These are phyloP conservation scores for Noccaea caerulescens DNA, from an alignment of 345 rosid genomes.

Conservation along the genomic window DNA sequence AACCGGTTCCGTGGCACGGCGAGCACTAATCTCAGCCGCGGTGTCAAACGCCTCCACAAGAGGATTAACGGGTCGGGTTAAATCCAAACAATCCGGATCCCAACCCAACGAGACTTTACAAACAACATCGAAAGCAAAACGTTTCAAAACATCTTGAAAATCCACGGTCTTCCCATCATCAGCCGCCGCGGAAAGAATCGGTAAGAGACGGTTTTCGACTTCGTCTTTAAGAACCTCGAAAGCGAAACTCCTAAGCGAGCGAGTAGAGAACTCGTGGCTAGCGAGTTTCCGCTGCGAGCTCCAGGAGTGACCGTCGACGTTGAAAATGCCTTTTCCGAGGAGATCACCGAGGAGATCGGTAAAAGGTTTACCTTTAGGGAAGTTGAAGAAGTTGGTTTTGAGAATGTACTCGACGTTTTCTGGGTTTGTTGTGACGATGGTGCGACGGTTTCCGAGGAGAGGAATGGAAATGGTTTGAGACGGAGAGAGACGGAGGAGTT, in stretches of 20 bases:
- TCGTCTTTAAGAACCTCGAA: slow-evolving; percentile 52
- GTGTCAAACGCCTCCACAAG: slow-evolving; percentile 64
- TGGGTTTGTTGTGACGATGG: slow-evolving; percentile 60
- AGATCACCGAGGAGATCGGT: slow-evolving; percentile 64
- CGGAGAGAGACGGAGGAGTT: slow-evolving; percentile 32
- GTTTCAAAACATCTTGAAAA: slow-evolving; percentile 63
- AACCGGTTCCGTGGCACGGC: slow-evolving; percentile 60
- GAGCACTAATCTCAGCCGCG: slow-evolving; percentile 66
- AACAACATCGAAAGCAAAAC: slow-evolving; percentile 69
- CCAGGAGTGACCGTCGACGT: slow-evolving; percentile 71
- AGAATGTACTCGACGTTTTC: slow-evolving; percentile 66
- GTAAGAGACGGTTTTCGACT: slow-evolving; percentile 50
- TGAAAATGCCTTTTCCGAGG: slow-evolving; percentile 76
- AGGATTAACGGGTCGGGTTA: slow-evolving; percentile 57
- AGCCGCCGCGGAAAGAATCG: slow-evolving; percentile 45
- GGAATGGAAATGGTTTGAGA: slow-evolving; percentile 28
- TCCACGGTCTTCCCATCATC: slow-evolving; percentile 35
- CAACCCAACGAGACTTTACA: slow-evolving; percentile 68
- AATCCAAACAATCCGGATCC: slow-evolving; percentile 67
- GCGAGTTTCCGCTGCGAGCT: slow-evolving; percentile 69
- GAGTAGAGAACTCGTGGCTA: slow-evolving; percentile 62
- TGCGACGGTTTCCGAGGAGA: slow-evolving; percentile 47
- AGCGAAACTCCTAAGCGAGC: slow-evolving; percentile 51
- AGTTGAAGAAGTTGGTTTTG: slow-evolving; percentile 61
- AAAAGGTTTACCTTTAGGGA: slow-evolving; percentile 73